Evolutionary conservation across 2,329 filamentous ascomycete genomes (phyloP).

Genomic region (Monosporascus sp.): DNA sequence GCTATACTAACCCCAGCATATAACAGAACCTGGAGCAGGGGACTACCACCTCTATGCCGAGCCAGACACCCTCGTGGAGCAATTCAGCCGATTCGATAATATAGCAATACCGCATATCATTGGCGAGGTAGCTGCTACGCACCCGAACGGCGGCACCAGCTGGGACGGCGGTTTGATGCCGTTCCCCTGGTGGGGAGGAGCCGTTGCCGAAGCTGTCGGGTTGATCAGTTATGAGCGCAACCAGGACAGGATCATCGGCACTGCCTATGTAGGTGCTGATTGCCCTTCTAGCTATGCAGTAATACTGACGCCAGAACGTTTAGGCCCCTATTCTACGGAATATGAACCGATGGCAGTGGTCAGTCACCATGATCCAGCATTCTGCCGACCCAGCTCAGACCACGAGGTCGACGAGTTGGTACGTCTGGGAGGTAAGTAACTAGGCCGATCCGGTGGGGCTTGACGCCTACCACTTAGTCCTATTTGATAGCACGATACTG

Average conservation of each 20-base stretch:
- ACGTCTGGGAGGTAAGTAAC: conserved; percentile 36
- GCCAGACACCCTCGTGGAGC: conserved; percentile 44
- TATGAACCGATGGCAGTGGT: conserved; percentile 46
- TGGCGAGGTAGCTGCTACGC: conserved; percentile 46
- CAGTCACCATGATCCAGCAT: conserved; percentile 45
- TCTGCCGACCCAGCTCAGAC: conserved; percentile 43
- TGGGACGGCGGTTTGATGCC: conserved; percentile 40
- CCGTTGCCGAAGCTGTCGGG: conserved; percentile 60
- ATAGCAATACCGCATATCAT: conserved; percentile 22
- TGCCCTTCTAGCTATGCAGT: not conserved
- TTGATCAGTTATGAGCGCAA: conserved; percentile 63
- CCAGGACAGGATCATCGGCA: conserved; percentile 50
- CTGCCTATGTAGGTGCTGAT: conserved; percentile 35
- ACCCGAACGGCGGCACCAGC: conserved; percentile 46
- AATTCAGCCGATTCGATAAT: conserved; percentile 51
- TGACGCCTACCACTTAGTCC: too few species aligned
- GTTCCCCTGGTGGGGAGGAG: conserved; percentile 54
- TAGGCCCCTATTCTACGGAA: conserved; percentile 43
- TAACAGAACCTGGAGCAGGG: conserved; percentile 31
- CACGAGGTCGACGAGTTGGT: conserved; percentile 45
- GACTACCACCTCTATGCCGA: conserved; percentile 49
- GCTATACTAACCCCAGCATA: not conserved
- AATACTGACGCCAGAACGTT: too few species aligned
- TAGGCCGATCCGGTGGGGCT: not conserved
- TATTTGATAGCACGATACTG: not conserved